Evolutionary conservation across 148 eudicot genomes (phyloP), one percentile per base, ranked within the genome.

Genomic region (Nyssa sinensis): DNA sequence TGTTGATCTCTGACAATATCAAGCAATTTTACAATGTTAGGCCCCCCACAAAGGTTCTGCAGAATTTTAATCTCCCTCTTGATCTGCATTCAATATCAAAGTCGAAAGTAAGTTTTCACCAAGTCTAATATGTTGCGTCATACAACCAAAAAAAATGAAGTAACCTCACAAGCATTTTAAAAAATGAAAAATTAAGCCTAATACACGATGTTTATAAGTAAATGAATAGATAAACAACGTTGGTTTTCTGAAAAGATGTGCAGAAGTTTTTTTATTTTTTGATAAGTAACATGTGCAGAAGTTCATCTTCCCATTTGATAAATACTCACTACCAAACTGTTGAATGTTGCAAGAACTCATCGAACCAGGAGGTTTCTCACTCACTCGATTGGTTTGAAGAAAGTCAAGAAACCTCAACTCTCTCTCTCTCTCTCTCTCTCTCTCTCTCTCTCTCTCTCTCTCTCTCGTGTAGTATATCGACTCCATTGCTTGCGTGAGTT

Each of bases 61-160:
- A 93, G 79, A 74, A 93, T 93, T 75, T 93, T 93, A n/a, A 91
- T 91, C 82, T 93, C 98, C 86, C 98, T 89, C 88, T 89, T 93
- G 82, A 93, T 93, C 98, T 93, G 93, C 82, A 83, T 61, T 68
- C 37, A 53, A 75, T n/a, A 64, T 55, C 67, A 67, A 23, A 72
- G 19, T 16, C 37, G 12, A 62, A 49, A 27, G 47, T 25, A 64
- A 71, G 69, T 71, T n/a, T 55, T 29, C 23, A 16, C 69, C 5
- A 27, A n/a, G 68, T 5, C n/a, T 14, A 10, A 57, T 63, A 9
- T 24, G 49, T 30, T 7, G 10, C 7, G 0, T 7, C 21, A n/a
- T 11, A 41, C 3, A 3, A 19, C 27, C 0, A 47, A 32, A 23
- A 32, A 70, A 24, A 53, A 35, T 21, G 21, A 11, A 55, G 2